phyloP scores from a whole-genome alignment of 768 basidiomycete genomes.

The Filobasidium floriforme region DNA sequence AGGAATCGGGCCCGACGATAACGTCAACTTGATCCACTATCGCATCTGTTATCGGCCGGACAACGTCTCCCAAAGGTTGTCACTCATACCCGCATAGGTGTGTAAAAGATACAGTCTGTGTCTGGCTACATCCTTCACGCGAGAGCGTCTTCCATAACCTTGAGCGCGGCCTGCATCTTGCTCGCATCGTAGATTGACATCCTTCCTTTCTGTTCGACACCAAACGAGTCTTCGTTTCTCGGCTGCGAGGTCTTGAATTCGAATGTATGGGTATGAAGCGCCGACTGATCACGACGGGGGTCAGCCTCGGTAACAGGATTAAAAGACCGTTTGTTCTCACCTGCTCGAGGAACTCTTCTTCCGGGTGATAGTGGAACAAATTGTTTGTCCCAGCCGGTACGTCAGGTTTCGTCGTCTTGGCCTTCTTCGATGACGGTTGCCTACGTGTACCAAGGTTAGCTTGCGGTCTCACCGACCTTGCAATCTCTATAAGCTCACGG shows the following conservation, averaged over 20 bases:
- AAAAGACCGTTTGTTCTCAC: slow-evolving; percentile 47
- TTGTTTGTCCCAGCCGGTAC: slow-evolving; percentile 46
- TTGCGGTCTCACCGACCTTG: neutral
- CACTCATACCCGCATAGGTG: no score
- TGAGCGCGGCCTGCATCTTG: slow-evolving; percentile 13
- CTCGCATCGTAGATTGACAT: slow-evolving; percentile 49
- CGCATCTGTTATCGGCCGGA: no score
- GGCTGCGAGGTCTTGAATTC: slow-evolving; percentile 53
- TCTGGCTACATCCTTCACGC: neutral
- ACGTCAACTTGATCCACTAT: no score
- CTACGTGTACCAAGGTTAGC: neutral
- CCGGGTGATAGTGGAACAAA: slow-evolving; percentile 71
- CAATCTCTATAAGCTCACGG: slow-evolving; percentile 9
- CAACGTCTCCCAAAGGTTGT: no score
- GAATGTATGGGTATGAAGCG: slow-evolving; percentile 54
- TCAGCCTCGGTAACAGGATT: neutral
- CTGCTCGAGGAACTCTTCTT: slow-evolving; percentile 66
- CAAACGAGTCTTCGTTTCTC: slow-evolving; percentile 61
- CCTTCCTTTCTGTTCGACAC: slow-evolving; percentile 61
- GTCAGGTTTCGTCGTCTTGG: slow-evolving; percentile 48
- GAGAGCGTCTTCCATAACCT: slow-evolving; percentile 19
- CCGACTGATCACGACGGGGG: slow-evolving; percentile 46
- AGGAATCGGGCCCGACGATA: neutral
- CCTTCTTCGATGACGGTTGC: slow-evolving; percentile 28
- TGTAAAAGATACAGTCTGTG: no score